Evolutionary conservation across 208 protist species (phyloP), one percentile per base, ranked within the genome.

Genomic region (Endotrypanum monterogeii): DNA sequence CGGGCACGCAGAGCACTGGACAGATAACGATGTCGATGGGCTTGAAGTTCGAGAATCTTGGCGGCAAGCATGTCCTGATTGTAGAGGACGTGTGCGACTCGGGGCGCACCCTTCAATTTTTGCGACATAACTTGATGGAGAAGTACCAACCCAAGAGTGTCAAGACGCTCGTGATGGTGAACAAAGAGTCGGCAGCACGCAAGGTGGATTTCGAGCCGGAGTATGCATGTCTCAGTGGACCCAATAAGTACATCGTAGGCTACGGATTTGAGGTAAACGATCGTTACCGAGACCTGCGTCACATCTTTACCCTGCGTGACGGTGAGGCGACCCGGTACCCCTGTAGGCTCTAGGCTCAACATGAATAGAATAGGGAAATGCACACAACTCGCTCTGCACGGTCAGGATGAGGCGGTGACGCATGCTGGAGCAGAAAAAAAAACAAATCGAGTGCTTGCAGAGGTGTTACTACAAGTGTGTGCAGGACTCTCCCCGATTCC

Each of bases 231-330:
- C 51, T 97, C 35, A 61, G 41, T 0, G 89, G 79, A 23, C 90
- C 92, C 2, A 89, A 97, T 58, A 56, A 86, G 69, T 98, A 94
- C 74, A 93, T 98, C 39, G 80, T 98, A 62, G 95, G 95, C 61
- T 98, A 98, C 75, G 95, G 95, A 25, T 94, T 98, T 71, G 95
- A 98, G 78, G 93, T 96, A 56, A 95, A 96, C 71, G 93, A 97
- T 56, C 81, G 89, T 12, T 97, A 95, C 62, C 79, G 95, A 41
- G 79, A 86, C 66, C 79, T 96, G 35, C 84, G 91, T 9, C 89
- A 97, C 80, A 85, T 97, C 37, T 92, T 96, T 58, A 80, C 79
- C 6, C 79, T 97, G 46, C 93, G 89, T 63, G 82, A 88, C 46
- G 83, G 80, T 30, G 87, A 94, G 71, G 83, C 78, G 46, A 80